These are phyloP conservation scores for Fusarium torulosum DNA, from an alignment of 2,329 filamentous ascomycete genomes.

Conservation along the genomic window DNA sequence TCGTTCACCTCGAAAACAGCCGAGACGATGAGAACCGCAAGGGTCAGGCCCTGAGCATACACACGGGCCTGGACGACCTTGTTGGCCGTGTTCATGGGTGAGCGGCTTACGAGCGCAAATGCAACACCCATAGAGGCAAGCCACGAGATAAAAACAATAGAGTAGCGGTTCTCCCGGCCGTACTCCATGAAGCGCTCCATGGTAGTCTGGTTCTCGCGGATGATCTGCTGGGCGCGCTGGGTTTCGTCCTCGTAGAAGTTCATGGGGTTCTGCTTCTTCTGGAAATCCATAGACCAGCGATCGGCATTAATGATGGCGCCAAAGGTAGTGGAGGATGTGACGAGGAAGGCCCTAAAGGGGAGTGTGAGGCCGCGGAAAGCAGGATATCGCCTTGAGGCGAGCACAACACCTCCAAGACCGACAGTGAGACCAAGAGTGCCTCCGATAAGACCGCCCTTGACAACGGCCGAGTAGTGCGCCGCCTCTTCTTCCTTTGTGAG, in stretches of 20 bases:
- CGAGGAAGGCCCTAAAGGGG: slow-evolving; percentile 91
- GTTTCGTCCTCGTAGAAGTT: slow-evolving; percentile 74
- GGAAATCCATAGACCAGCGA: slow-evolving; percentile 73
- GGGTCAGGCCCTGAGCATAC: slow-evolving; percentile 89
- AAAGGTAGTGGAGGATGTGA: slow-evolving; percentile 85
- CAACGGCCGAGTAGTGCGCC: slow-evolving; percentile 83
- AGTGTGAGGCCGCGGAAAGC: slow-evolving; percentile 85
- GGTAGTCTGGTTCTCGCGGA: slow-evolving; percentile 67
- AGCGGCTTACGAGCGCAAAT: slow-evolving; percentile 80
- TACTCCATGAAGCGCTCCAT: slow-evolving; percentile 76
- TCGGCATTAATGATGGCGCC: slow-evolving; percentile 91
- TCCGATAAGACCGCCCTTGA: slow-evolving; percentile 83
- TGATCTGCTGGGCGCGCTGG: slow-evolving; percentile 66
- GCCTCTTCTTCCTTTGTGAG: slow-evolving; percentile 93
- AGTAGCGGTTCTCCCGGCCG: slow-evolving; percentile 85
- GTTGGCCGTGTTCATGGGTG: slow-evolving; percentile 79
- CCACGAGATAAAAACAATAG: slow-evolving; percentile 86
- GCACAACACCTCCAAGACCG: slow-evolving; percentile 76
- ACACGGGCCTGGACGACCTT: slow-evolving; percentile 96
- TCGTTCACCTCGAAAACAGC: slow-evolving; percentile 86
- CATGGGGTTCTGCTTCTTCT: slow-evolving; percentile 76
- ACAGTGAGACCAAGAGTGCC: slow-evolving; percentile 74
- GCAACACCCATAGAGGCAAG: slow-evolving; percentile 81
- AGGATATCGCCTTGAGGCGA: slow-evolving; percentile 77
- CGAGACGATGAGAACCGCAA: slow-evolving; percentile 84